Percentiles rank a stretch among this genome's conserved stretches.
These are phyloP conservation scores for Fraxinus quadrangulata DNA, from an alignment of 257 asterid genomes.

Conservation along the genomic window DNA sequence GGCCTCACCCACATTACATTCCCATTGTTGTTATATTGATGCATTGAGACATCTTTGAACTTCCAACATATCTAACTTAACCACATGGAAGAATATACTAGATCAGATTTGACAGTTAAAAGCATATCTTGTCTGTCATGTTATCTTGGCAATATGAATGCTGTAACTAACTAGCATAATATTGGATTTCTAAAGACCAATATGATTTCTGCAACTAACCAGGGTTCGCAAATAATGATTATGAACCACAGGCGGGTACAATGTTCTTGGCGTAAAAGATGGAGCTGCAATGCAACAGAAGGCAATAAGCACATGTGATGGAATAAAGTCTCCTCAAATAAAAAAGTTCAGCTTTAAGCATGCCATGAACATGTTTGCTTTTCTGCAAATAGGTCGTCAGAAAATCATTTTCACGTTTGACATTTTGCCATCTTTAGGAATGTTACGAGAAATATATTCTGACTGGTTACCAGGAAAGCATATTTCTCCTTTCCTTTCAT, in stretches of 20 bases:
- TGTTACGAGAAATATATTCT: not conserved
- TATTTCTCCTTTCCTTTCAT: not conserved
- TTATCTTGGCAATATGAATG: conserved; percentile 4
- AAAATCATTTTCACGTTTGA: not conserved
- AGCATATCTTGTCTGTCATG: not conserved
- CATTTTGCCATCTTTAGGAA: not conserved
- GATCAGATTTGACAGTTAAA: not conserved
- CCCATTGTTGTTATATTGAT: not conserved
- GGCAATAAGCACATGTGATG: not conserved
- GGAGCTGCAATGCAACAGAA: conserved; percentile 44
- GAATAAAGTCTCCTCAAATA: conserved; percentile 11
- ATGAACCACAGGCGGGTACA: conserved; percentile 32
- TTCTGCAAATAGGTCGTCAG: not conserved
- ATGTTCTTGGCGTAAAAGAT: conserved; percentile 32
- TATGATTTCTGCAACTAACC: conserved; percentile 33
- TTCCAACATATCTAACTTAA: conserved; percentile 9
- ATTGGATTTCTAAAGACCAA: conserved; percentile 9
- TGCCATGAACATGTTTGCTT: not conserved
- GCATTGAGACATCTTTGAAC: conserved; percentile 1
- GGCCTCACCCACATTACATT: conserved; percentile 17
- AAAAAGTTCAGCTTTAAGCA: not conserved
- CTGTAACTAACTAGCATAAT: conserved; percentile 10
- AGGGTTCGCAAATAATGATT: conserved; percentile 27
- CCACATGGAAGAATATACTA: conserved; percentile 3
- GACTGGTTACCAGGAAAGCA: not conserved